Conservation (phyloP, 73 alveolate species). For the Symbiodinium pilosum region DNA sequence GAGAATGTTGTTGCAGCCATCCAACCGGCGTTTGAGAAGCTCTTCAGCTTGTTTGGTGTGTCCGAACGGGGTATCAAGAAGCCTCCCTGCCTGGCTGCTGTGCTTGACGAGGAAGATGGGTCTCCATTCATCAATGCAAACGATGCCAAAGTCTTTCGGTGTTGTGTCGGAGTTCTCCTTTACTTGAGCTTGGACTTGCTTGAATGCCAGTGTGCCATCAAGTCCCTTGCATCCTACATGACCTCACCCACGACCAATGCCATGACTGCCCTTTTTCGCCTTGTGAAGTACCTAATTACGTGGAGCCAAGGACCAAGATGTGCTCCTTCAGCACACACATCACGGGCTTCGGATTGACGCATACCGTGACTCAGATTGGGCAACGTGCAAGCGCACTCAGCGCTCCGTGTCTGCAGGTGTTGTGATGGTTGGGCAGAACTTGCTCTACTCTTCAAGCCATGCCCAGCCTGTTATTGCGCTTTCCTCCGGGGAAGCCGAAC, state of each 20-base stretch:
- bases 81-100: background rate
- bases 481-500: background rate
- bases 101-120: background rate
- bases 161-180: background rate
- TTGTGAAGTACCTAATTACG: background rate
- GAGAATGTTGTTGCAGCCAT: background rate
- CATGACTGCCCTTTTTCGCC: background rate
- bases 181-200: background rate
- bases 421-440: background rate
- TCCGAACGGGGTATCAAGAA: background rate
- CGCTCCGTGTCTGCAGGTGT: background rate
- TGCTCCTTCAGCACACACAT: background rate
- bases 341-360: background rate
- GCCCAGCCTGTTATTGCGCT: background rate
- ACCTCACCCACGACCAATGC: background rate
- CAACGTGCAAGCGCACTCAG: background rate
- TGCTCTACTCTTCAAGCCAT: background rate
- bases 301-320: background rate
- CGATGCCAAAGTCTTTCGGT: background rate
- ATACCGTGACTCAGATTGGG: constrained; percentile 1
- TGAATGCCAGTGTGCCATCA: background rate
- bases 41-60: background rate
- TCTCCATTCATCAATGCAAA: background rate
- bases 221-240: background rate
- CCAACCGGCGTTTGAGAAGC: background rate